These are phyloP conservation scores for Trichoderma lentiforme DNA, from an alignment of 2,329 filamentous ascomycete species.

Conservation along the genomic window DNA sequence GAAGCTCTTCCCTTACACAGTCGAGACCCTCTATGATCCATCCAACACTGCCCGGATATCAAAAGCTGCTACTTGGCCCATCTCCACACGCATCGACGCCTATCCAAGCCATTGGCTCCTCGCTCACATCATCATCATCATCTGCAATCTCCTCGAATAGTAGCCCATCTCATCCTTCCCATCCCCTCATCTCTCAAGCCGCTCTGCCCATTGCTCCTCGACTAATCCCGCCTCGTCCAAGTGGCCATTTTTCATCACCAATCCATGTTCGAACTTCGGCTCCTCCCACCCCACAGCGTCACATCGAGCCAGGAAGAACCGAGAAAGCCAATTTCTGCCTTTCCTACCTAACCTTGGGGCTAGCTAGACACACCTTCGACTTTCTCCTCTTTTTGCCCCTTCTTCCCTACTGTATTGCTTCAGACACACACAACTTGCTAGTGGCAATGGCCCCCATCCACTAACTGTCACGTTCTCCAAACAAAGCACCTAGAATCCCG, in stretches of 20 bases:
- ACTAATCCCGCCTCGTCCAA: not conserved
- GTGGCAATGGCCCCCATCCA: not conserved
- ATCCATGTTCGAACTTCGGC: not conserved
- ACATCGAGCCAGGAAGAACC: constrained; percentile 1
- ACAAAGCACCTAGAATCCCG: constrained; percentile 4
- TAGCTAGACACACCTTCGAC: not conserved
- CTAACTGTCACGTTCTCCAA: not conserved
- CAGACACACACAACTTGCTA: not conserved
- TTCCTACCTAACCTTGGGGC: not conserved
- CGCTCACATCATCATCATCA: constrained; percentile 2
- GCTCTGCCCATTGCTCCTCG: not conserved
- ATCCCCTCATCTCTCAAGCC: not conserved
- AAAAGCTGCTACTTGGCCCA: not conserved
- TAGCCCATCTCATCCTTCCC: not conserved
- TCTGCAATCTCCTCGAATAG: not conserved
- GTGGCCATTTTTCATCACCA: not conserved
- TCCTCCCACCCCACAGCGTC: constrained; percentile 2
- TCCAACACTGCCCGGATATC: constrained; percentile 10
- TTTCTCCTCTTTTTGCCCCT: not conserved
- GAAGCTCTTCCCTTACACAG: not conserved
- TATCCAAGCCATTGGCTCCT: constrained; percentile 6
- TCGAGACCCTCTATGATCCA: not conserved
- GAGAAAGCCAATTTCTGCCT: constrained; percentile 13
- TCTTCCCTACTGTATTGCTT: not conserved
- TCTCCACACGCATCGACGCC: constrained; percentile 9